phyloP scores from a whole-genome alignment of 2,329 filamentous ascomycete species.

The Aspergillus sp. region DNA sequence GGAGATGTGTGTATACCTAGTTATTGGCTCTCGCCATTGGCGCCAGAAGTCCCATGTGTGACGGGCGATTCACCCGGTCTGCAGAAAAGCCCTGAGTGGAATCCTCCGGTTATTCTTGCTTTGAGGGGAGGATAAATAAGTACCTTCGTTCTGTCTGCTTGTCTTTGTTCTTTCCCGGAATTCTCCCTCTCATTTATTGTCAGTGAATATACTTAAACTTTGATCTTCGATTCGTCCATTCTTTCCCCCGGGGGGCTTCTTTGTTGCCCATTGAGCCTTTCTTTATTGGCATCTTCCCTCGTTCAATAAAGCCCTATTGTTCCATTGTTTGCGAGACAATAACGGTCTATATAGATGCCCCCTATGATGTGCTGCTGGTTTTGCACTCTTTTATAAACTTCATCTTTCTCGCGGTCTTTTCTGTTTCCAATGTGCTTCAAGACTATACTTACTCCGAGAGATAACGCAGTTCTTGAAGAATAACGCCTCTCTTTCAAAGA shows the following conservation, averaged over 20 bases:
- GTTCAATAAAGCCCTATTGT: neutral
- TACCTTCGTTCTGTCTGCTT: neutral
- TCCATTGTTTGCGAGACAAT: neutral
- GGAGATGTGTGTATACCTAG: neutral
- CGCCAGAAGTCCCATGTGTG: neutral
- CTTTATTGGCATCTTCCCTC: neutral
- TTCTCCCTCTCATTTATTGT: neutral
- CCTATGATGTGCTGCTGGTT: too few species aligned
- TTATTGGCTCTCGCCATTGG: neutral
- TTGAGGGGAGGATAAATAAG: neutral
- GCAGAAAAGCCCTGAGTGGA: neutral
- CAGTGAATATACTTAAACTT: neutral
- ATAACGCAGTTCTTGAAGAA: neutral
- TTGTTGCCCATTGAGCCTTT: neutral
- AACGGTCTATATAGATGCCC: neutral
- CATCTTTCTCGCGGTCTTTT: neutral
- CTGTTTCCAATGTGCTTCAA: slow-evolving; percentile 1
- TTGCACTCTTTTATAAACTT: neutral
- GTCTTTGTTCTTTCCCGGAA: neutral
- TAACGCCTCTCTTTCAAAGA: neutral
- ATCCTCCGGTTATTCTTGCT: neutral
- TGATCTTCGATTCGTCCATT: neutral
- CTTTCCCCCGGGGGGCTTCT: neutral
- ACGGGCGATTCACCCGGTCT: neutral
- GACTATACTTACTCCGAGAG: slow-evolving; percentile 3